A percentile compares a stretch with the other conserved stretches of the same genome.
Evolutionary conservation across 495 filamentous ascomycete species (phyloP).

Genomic region (Oidiodendron maius): DNA sequence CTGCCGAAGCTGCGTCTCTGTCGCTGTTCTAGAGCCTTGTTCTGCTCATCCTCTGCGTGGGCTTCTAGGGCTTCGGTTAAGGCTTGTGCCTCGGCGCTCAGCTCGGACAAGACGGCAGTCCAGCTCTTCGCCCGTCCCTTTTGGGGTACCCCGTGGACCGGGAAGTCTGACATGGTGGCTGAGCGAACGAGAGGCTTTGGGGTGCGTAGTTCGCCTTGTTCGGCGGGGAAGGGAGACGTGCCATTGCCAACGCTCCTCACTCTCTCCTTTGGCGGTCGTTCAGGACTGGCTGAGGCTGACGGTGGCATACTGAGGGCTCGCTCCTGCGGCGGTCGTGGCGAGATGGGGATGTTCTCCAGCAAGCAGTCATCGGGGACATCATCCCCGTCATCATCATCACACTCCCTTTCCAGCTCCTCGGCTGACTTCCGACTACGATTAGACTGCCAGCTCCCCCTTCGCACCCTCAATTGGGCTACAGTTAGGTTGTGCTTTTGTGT

Average conservation of each 20-base stretch:
- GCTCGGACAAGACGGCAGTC: conserved; percentile 68
- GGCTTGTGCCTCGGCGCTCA: conserved; percentile 82
- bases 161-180: conserved; percentile 21
- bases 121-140: conserved; percentile 75
- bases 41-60: conserved; percentile 63
- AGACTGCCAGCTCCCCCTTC: conserved; percentile 69
- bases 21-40: conserved; percentile 27
- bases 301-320: conserved; percentile 46
- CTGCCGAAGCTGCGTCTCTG: conserved; percentile 30
- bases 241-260: conserved; percentile 48
- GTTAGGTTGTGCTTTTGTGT: conserved; percentile 31
- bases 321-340: conserved; percentile 68
- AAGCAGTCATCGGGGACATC: conserved; percentile 89
- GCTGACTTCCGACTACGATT: conserved; percentile 59
- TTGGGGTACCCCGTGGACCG: conserved; percentile 14
- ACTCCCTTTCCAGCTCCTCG: conserved; percentile 80
- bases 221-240: conserved; percentile 41
- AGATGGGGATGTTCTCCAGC: conserved; percentile 93
- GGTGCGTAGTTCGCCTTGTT: conserved; percentile 41
- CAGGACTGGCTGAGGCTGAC: conserved; percentile 46
- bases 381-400: conserved; percentile 70
- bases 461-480: conserved; percentile 32
- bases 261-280: conserved; percentile 42
- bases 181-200: conserved; percentile 18
- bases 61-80: conserved; percentile 85